Base-by-base conservation (phyloP, 2,329 filamentous ascomycete genomes). In the Bretziella fagacearum region DNA sequence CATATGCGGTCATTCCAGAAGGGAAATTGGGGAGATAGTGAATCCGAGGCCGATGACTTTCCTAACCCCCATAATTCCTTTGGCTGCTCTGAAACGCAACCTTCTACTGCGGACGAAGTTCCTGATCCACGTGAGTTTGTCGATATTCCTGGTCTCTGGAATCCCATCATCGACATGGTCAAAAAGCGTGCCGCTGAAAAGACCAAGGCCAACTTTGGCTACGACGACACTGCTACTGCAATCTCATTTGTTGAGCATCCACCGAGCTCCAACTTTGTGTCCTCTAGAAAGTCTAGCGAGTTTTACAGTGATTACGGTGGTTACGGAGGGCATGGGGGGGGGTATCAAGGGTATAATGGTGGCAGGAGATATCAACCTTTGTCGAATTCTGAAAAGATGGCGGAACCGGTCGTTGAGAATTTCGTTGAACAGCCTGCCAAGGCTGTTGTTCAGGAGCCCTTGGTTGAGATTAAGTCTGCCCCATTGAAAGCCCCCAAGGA, bases 101-200 rank as follows among this genome's bases (percentile, higher is more conserved):
- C 35, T 6, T 33, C 17, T 6, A n/a, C 13, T 33, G 35, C 8
- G 35, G 4, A 39, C 17, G 15, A n/a, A n/a, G n/a, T n/a, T n/a
- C n/a, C 20, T 10, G 41, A 49, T 33, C 47, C 47, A 27, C 40
- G 32, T 10, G 43, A 44, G 26, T 49, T 39, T 29, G 2, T 44
- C 4, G 41, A 49, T 17, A 30, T 44, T 13, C 40, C 40, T n/a
- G 33, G 40, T 5, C 30, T 49, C 8, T 33, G 41, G 17, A 17
- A 44, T 17, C 25, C 37, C 2, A 20, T 27, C n/a, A 6, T 49
- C 5, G 25, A 44, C 25, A 22, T 23, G 6, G 25, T 44, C 6
- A 37, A 26, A 30, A 43, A 36, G 17, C 32, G 32, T 3, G 27
- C 26, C 5, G 10, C 25, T 6, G 27, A 43, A 6, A 17, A 39